A percentile compares a stretch with the other conserved stretches of the same genome.
phyloP scores from a whole-genome alignment of 805 yeast genomes.

The Suhomyces xylopsoci region DNA sequence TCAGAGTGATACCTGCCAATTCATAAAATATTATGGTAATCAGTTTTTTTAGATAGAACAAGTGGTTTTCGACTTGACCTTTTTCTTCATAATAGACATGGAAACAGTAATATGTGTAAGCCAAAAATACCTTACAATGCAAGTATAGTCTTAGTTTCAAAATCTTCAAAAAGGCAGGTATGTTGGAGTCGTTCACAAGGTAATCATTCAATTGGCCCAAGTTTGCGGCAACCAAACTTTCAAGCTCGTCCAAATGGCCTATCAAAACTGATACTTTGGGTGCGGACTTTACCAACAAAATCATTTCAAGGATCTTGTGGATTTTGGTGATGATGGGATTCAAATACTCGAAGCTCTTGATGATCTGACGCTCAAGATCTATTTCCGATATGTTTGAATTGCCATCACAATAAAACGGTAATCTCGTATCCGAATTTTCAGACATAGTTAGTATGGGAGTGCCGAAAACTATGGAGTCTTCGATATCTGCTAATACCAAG shows the following conservation, averaged over 20 bases:
- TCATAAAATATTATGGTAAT: conserved; percentile 13
- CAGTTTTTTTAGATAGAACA: conserved; percentile 16
- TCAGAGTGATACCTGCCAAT: conserved; percentile 6
- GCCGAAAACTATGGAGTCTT: conserved; percentile 27
- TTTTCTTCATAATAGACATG: conserved; percentile 16
- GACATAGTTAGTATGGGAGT: conserved; percentile 9
- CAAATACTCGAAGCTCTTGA: conserved; percentile 33
- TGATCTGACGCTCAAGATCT: conserved; percentile 41
- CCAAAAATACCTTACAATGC: conserved; percentile 12
- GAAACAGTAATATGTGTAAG: conserved; percentile 16
- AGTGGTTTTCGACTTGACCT: conserved; percentile 12
- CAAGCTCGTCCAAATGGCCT: conserved; percentile 34
- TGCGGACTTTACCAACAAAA: not conserved
- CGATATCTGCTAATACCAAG: conserved; percentile 42
- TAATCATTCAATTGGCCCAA: conserved; percentile 32
- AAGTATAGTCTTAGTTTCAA: conserved; percentile 13
- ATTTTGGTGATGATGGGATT: conserved; percentile 27
- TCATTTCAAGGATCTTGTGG: conserved; percentile 22
- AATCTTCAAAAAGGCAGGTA: conserved; percentile 4
- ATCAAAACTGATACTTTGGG: conserved; percentile 20
- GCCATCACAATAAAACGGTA: conserved; percentile 41
- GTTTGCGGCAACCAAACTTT: conserved; percentile 30
- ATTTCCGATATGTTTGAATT: conserved; percentile 35
- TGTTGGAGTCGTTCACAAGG: conserved; percentile 19
- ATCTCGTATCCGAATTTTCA: conserved; percentile 39